Evolutionary conservation across 305 asterid genomes (phyloP).

Genomic region (Fraxinus greggii): DNA sequence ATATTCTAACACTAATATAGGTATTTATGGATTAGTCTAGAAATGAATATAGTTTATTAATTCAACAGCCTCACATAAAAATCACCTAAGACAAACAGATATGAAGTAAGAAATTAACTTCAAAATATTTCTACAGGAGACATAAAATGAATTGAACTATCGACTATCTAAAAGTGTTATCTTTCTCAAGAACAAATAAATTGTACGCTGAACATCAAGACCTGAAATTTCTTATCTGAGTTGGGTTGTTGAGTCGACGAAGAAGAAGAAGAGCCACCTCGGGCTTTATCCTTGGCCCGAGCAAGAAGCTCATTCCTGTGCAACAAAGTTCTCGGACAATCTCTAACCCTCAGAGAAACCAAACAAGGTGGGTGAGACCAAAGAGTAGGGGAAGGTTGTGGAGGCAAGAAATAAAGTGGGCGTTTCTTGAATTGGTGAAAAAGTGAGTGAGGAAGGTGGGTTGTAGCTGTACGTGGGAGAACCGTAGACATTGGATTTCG

Average conservation of each 20-base stretch:
- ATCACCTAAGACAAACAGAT: neutral
- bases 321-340: conserved; percentile 31
- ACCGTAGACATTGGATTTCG: conserved; percentile 33
- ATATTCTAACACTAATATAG: neutral
- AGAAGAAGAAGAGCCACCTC: conserved; percentile 41
- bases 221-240: conserved; percentile 50
- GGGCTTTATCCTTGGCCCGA: conserved; percentile 75
- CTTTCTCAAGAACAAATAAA: neutral
- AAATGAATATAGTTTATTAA: neutral
- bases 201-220: conserved; percentile 10
- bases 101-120: neutral
- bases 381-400: conserved; percentile 23
- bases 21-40: neutral
- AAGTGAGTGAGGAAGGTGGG: conserved; percentile 22
- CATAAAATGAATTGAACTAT: neutral
- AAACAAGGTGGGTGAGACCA: conserved; percentile 28
- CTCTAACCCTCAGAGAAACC: conserved; percentile 23
- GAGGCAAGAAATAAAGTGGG: conserved; percentile 14
- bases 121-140: neutral
- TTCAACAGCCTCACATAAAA: neutral
- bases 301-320: conserved; percentile 55
- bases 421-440: conserved; percentile 30
- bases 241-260: conserved; percentile 43
- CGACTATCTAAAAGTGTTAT: neutral
- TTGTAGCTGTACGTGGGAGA: conserved; percentile 34